phyloP scores from a whole-genome alignment of 306 rosid genomes.

The Amphicarpaea edgeworthii region DNA sequence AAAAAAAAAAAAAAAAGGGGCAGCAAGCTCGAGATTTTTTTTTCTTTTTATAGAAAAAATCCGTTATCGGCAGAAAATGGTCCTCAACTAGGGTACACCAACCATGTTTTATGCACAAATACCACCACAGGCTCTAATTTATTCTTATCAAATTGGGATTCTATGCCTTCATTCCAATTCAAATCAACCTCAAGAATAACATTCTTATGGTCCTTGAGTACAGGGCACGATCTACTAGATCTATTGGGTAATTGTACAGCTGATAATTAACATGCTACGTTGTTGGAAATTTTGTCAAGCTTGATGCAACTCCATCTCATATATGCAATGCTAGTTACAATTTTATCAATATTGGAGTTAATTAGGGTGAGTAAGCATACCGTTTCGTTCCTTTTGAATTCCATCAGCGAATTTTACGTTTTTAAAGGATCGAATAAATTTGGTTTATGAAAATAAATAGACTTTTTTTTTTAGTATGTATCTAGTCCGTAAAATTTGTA shows the following conservation, averaged over 20 bases:
- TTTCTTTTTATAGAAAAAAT: not conserved
- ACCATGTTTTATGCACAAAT: conserved; percentile 28
- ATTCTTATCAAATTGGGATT: conserved; percentile 22
- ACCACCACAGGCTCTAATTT: not conserved
- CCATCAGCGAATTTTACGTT: no score
- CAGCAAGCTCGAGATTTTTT: not conserved
- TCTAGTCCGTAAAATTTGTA: no score
- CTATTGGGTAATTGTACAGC: not conserved
- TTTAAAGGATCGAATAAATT: no score
- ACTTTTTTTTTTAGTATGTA: no score
- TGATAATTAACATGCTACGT: not conserved
- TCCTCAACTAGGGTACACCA: not conserved
- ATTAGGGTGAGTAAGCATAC: no score
- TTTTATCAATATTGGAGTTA: not conserved
- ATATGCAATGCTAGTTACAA: not conserved
- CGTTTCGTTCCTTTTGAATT: no score
- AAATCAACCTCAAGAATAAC: conserved; percentile 31
- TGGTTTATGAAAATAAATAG: no score
- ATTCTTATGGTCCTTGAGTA: conserved; percentile 27
- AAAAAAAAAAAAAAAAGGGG: not conserved
- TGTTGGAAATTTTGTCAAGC: not conserved
- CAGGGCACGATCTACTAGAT: not conserved
- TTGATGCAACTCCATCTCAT: not conserved
- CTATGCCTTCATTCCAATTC: conserved; percentile 31
- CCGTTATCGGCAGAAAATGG: conserved; percentile 20